Base-by-base conservation (phyloP, 495 filamentous ascomycete genomes). In the Baudoinia panamericana region DNA sequence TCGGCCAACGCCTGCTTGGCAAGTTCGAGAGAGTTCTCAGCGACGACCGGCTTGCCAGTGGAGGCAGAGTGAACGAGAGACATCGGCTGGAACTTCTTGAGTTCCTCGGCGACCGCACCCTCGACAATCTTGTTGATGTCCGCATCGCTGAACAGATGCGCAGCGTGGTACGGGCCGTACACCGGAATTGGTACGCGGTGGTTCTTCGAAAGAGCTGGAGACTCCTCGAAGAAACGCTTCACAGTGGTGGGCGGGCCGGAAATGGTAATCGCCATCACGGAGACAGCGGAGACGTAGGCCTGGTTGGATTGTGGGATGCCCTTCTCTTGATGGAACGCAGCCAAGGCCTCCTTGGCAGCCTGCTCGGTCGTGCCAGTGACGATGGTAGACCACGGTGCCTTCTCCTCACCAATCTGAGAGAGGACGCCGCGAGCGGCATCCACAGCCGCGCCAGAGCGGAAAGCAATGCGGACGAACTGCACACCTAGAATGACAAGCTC, bases 91-190 rank as follows among this genome's bases (percentile, higher is more conserved):
- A 36, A 53, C 39, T 43, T 41, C 39, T 55, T 47, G 22, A 65
- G 24, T 59, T 70, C 29, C 60, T 63, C 39, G 56, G 61, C 1
- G 55, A 50, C 26, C 48, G 62, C 15, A 55, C 36, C 39, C 48
- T 64, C 51, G 19, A 85, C 50, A 30, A 87, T 73, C 37, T 68
- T 68, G 29, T 72, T 67, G 27, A 82, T 62, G 47, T 85, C 73
- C 11, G 63, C 63, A 12, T 63, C 42, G 5, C 64, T 64, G 58
- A 84, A 79, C 7, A 92, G 60, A 56, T 92, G 82, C 1, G 67
- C 50, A 10, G 84, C 82, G 61, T 93, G 85, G 51, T 84, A 92
- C 1, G 84, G 81, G 0, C 78, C 84, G 48, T 80, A 76, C 16
- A 92, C 73, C 0, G 81, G 75, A 30, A 81, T 72, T n/a, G 68